Evolutionary conservation across 495 filamentous ascomycete species (phyloP), one percentile per base, ranked within the genome.

Genomic region (Hypoxylon subgilvum): DNA sequence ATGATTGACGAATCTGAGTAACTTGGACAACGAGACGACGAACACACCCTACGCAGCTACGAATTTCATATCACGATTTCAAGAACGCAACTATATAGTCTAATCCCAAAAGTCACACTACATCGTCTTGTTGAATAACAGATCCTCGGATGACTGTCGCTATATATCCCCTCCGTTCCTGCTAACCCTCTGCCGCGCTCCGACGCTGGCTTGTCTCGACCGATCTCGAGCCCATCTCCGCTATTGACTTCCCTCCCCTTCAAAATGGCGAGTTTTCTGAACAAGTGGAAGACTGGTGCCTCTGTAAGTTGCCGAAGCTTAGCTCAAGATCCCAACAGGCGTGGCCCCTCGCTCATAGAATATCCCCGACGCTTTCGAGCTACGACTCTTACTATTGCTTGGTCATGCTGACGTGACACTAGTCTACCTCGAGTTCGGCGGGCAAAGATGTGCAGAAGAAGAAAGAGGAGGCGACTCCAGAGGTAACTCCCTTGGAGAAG

Each of bases 401-500:
- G 40, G 30, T 30, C 32, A 54, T 57, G 51, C 64, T 69, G 47
- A 69, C 61, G 34, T 43, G 12, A 12, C 41, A 41, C 9, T 23
- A 78, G 76, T 61, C 70, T 32, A 62, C 53, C 57, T 70, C 70
- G 43, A 69, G 67, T 51, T 44, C 75, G 55, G 67, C 74, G 47
- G 66, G 52, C 64, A 76, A 74, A 57, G 70, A 73, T 57, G 68
- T 71, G 56, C 52, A 68, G 14, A 74, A 70, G 57, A 93, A 92
- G 74, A 94, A 91, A 71, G 88, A 92, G 47, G 82, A 84, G 51
- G 79, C 86, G 58, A 69, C 78, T 34, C 81, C 77, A 10, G 86
- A 87, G 69, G 74, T 86, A 48, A 93, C 89, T 3, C 88, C 92
- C 9, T 71, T 97, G 14, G 89, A 96, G 75, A 94, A 88, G 77